Conservation (phyloP, 2,329 filamentous ascomycete genomes). For the Microdochium trichocladiopsis region DNA sequence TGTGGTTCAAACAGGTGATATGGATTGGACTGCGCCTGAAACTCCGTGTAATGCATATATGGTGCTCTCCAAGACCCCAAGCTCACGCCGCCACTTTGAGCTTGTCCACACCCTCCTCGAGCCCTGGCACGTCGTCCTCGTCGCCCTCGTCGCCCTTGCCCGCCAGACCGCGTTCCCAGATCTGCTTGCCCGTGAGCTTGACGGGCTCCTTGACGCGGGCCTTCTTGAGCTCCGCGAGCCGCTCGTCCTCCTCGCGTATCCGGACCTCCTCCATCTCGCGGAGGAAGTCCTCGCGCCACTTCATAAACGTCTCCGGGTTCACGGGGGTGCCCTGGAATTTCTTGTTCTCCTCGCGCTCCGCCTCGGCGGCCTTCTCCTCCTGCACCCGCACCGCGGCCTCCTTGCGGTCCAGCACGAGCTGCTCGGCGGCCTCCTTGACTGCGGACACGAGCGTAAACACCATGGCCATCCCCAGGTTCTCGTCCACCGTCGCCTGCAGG, state of each 20-base stretch:
- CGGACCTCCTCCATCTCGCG: conserved; percentile 74
- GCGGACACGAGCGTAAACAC: conserved; percentile 84
- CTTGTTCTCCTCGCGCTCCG: conserved; percentile 87
- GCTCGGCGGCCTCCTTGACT: conserved; percentile 86
- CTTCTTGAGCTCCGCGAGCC: conserved; percentile 76
- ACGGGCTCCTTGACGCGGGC: conserved; percentile 68
- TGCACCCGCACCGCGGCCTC: conserved; percentile 51
- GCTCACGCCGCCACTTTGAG: conserved; percentile 58
- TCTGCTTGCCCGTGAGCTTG: conserved; percentile 64
- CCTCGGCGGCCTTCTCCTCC: conserved; percentile 47
- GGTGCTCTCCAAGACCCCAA: neutral
- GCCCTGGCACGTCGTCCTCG: conserved; percentile 52
- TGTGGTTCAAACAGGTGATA: neutral
- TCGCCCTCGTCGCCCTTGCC: conserved; percentile 61
- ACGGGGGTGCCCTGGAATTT: conserved; percentile 93
- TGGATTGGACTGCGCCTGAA: conserved; percentile 1
- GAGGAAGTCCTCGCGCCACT: conserved; percentile 73
- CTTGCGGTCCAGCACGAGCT: conserved; percentile 68
- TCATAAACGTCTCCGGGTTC: conserved; percentile 76
- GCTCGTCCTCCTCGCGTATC: conserved; percentile 63
- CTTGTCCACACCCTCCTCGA: conserved; percentile 57
- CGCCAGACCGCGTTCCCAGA: conserved; percentile 71
- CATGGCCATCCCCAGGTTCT: conserved; percentile 97
- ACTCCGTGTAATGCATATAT: conserved; percentile 4
- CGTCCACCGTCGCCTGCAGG: conserved; percentile 70